Evolutionary conservation across 441 rosid genomes (phyloP).

Genomic region (Aleurites moluccanus): DNA sequence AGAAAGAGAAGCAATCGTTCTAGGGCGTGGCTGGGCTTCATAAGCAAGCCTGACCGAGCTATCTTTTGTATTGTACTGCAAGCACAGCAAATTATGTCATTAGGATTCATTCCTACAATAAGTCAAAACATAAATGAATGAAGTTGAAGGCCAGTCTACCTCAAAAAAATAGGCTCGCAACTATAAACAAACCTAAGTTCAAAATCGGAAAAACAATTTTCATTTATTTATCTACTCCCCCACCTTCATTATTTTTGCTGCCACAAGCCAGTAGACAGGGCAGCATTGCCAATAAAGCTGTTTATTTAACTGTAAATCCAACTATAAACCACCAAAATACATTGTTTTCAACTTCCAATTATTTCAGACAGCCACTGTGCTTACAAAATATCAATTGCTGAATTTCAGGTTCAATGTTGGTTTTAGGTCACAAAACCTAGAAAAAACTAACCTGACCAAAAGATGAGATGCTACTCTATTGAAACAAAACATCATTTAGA

Average conservation of each 20-base stretch:
- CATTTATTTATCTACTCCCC: neutral
- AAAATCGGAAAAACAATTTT: neutral
- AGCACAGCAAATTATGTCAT: neutral
- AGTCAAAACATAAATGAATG: neutral
- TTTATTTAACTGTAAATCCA: neutral
- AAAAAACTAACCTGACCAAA: neutral
- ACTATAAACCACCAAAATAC: neutral
- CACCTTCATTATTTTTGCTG: neutral
- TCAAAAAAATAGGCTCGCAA: neutral
- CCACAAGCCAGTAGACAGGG: neutral
- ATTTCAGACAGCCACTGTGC: neutral
- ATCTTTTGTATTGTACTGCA: conserved; percentile 90
- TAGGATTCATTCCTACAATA: neutral
- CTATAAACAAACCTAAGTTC: neutral
- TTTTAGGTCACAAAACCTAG: neutral
- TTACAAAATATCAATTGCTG: neutral
- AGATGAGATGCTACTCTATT: neutral
- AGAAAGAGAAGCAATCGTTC: conserved; percentile 67
- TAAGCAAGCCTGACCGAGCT: conserved; percentile 85
- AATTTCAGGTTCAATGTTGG: neutral
- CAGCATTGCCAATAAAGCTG: neutral
- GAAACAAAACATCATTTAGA: neutral
- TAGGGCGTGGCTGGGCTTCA: conserved; percentile 93
- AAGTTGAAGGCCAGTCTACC: neutral
- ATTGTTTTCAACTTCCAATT: neutral